Evolutionary conservation across 2,329 filamentous ascomycete genomes (phyloP), one percentile per base, ranked within the genome.

Genomic region (Alternaria arborescens): DNA sequence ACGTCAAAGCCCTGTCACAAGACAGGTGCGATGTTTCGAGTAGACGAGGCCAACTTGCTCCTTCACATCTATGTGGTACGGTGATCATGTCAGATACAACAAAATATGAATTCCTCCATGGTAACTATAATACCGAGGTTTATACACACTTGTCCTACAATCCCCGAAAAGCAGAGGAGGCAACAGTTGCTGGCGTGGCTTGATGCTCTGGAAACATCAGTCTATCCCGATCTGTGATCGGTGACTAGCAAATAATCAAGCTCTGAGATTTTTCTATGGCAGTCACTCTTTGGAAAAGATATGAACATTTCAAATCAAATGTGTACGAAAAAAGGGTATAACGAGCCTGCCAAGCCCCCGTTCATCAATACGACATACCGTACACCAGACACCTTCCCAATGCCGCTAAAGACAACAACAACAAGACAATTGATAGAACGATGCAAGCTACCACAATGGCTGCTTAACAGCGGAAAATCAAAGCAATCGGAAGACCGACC

Each of bases 401-500:
- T 66, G 66, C 63, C 62, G 67, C 66, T 60, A 55, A 61, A 42
- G 38, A 59, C 55, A 48, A 57, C 28, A 61, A 59, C 51, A 48
- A 57, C 34, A 60, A 47, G 20, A 26, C 34, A 20, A 20, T 52
- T 53, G 48, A 12, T 32, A 18, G 26, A 36, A 53, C n/a, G 6
- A 43, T 46, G 32, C 34, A 57, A 32, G 22, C n/a, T 40, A 50
- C 30, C 40, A 42, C 24, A 42, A 54, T 14, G 14, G 30, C 30
- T 14, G 24, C 16, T 12, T 24, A 24, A 34, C 20, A 16, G 30
- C 20, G 14, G 22, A 5, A 5, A n/a, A 12, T 11, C 26, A 30
- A 26, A 32, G n/a, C 12, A 28, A 42, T 41, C 14, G 30, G 8
- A 24, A 7, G 20, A 34, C 14, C 12, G 18, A 12, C 11, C 16